Conservation (phyloP, 2,329 filamentous ascomycete species). For the Clonostachys byssicola region DNA sequence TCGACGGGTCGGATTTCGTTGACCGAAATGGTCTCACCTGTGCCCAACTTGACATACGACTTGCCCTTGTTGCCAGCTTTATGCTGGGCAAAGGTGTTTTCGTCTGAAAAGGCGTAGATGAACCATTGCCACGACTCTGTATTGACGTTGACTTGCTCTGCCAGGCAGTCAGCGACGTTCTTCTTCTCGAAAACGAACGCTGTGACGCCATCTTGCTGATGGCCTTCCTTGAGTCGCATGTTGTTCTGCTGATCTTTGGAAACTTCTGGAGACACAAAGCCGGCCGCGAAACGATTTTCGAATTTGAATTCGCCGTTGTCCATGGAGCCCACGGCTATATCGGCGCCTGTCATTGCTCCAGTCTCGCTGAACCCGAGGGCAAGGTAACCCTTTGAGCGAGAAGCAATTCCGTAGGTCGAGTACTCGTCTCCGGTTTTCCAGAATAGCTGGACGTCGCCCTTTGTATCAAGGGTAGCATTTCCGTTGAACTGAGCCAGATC, state of each 20-base stretch:
- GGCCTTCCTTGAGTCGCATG: constrained; percentile 1
- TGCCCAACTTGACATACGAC: constrained; percentile 2
- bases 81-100: constrained; percentile 3
- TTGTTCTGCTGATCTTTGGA: constrained; percentile 2
- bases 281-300: not conserved
- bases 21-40: constrained; percentile 1
- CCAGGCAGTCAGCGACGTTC: constrained; percentile 1
- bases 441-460: constrained; percentile 2
- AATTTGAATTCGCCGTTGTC: constrained; percentile 1
- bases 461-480: constrained; percentile 2
- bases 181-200: constrained; percentile 3
- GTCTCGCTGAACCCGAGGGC: constrained; percentile 3
- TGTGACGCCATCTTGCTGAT: constrained; percentile 2
- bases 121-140: constrained; percentile 3
- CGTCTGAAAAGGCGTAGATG: constrained; percentile 2
- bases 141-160: constrained; percentile 1
- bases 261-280: constrained; percentile 1
- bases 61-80: constrained; percentile 1
- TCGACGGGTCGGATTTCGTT: not conserved
- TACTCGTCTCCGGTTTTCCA: constrained; percentile 3
- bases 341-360: constrained; percentile 3
- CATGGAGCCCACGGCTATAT: constrained; percentile 2
- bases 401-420: constrained; percentile 2
- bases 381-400: constrained; percentile 1
- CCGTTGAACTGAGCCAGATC: constrained; percentile 1